Evolutionary conservation across 805 yeast species (phyloP).

Genomic region (Yarrowia hollandica): DNA sequence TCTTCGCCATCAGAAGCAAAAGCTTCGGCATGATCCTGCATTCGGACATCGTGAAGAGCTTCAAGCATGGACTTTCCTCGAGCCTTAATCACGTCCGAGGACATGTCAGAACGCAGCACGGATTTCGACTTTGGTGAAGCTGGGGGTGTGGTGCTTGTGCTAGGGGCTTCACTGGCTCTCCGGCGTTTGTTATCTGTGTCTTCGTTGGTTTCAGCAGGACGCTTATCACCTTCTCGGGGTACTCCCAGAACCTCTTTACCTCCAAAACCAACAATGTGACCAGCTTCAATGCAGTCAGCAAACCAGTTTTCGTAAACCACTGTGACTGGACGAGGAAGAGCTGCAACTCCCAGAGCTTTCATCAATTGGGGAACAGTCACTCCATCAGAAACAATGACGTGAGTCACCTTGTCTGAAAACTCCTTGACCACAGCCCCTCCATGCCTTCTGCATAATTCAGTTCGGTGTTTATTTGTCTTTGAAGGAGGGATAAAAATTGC

Average conservation of each 20-base stretch:
- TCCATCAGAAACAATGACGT: background rate
- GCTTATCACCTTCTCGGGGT: background rate
- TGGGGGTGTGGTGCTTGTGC: constrained; percentile 16
- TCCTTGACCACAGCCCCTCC: constrained; percentile 6
- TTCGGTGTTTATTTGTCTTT: background rate
- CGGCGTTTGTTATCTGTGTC: background rate
- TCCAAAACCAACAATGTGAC: background rate
- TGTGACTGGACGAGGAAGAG: background rate
- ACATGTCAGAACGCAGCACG: background rate
- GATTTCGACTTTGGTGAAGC: constrained; percentile 15
- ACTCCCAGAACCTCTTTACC: background rate
- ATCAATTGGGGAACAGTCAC: constrained; percentile 3
- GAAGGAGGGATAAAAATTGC: background rate
- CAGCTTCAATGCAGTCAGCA: constrained; percentile 28
- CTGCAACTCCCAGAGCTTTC: background rate
- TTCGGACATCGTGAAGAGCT: constrained; percentile 14
- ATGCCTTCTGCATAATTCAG: background rate
- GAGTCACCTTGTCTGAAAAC: constrained; percentile 3
- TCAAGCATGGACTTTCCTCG: constrained; percentile 14
- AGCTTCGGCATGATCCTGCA: constrained; percentile 6
- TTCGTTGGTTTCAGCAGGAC: background rate
- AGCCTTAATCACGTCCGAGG: background rate
- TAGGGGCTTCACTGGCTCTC: background rate
- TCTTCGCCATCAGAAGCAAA: constrained; percentile 11
- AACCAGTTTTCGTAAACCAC: constrained; percentile 23